These are phyloP conservation scores for Kwoniella dendrophila DNA, from an alignment of 768 basidiomycete species.

Conservation along the genomic window DNA sequence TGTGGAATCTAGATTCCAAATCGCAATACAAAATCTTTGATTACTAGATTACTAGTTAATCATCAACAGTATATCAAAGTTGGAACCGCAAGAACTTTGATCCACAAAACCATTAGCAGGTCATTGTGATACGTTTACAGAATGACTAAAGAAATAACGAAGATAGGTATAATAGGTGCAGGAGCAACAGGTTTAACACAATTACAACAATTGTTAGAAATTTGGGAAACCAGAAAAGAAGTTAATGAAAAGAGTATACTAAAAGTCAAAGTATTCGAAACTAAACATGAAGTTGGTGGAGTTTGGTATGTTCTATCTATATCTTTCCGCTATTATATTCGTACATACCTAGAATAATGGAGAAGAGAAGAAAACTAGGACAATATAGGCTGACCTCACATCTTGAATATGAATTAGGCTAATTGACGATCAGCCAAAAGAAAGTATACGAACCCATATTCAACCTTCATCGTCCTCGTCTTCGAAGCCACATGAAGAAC, in stretches of 20 bases:
- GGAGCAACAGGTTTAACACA: constrained; percentile 47
- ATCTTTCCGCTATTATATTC: neutral
- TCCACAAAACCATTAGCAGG: too few species aligned
- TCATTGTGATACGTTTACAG: too few species aligned
- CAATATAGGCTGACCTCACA: neutral
- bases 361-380: neutral
- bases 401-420: constrained; percentile 3
- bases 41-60: too few species aligned
- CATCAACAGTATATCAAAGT: too few species aligned
- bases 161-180: constrained; percentile 50
- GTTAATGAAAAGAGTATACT: constrained; percentile 22
- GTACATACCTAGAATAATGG: too few species aligned
- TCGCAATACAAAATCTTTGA: too few species aligned
- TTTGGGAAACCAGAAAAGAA: constrained; percentile 30
- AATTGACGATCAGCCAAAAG: constrained; percentile 18
- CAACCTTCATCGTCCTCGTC: neutral
- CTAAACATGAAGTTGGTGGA: constrained; percentile 44
- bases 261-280: constrained; percentile 47
- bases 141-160: too few species aligned
- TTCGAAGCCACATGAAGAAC: neutral
- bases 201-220: constrained; percentile 38
- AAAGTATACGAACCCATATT: constrained; percentile 11
- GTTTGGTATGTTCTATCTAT: constrained; percentile 38
- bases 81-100: too few species aligned
- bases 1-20: too few species aligned